Evolutionary conservation across 2,329 filamentous ascomycete genomes (phyloP).

Genomic region (Fusarium hainanense): DNA sequence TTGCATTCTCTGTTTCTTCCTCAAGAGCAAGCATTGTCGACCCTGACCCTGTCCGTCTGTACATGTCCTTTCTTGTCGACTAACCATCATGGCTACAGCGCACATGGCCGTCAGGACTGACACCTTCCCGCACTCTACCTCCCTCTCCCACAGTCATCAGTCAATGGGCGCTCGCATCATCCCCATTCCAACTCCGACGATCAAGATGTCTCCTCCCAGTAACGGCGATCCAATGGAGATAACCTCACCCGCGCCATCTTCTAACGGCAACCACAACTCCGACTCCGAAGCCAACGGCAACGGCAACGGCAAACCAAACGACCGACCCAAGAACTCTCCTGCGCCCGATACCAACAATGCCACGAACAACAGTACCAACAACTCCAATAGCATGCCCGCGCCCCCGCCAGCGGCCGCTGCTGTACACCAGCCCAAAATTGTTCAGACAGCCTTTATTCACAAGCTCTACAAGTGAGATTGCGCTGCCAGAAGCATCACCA

Average conservation of each 20-base stretch:
- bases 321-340: conserved; percentile 53
- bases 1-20: conserved; percentile 25
- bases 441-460: conserved; percentile 98
- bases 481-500: neutral
- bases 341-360: conserved; percentile 53
- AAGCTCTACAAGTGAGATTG: conserved; percentile 92
- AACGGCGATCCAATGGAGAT: conserved; percentile 72
- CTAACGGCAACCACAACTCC: conserved; percentile 58
- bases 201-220: conserved; percentile 68
- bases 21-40: conserved; percentile 27
- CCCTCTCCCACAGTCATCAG: conserved; percentile 57
- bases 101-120: conserved; percentile 66
- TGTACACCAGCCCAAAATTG: conserved; percentile 94
- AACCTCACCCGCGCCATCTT: conserved; percentile 62
- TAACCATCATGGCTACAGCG: conserved; percentile 52
- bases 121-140: conserved; percentile 58
- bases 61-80: conserved; percentile 36
- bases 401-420: conserved; percentile 70
- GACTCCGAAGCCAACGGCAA: conserved; percentile 56
- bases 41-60: conserved; percentile 21
- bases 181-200: conserved; percentile 66
- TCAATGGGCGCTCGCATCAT: conserved; percentile 65
- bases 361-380: conserved; percentile 42
- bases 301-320: conserved; percentile 53
- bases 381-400: conserved; percentile 59